Base-by-base conservation (phyloP, 805 yeast genomes). In the Suhomyces faveliae region DNA sequence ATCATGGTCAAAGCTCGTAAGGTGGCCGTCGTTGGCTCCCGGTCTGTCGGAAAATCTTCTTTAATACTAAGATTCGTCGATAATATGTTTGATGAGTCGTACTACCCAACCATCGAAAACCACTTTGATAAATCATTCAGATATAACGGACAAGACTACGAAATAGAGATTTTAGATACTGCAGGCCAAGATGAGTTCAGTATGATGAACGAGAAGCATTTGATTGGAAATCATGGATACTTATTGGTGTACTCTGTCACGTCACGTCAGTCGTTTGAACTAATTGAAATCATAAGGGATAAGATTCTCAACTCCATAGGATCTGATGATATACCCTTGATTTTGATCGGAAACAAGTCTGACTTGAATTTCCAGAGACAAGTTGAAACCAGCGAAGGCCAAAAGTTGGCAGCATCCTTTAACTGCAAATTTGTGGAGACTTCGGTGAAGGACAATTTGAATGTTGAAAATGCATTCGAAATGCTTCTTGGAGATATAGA, bases 111-210 rank as follows among this genome's bases (percentile, higher is more conserved):
- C 5, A 87, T 88, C 52, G 95, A 89, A 63, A 89, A 87, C 66
- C 91, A 87, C 66, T 87, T 87, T 66, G 76, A 83, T 61, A 89
- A 87, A 62, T 74, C 77, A 29, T 76, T 89, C 60, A 76, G 74
- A 49, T 80, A 85, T 64, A 80, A 85, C 51, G 86, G 85, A 51
- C 85, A 83, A 56, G 87, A 85, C 46, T 90, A 86, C 62, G 83
- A 84, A 45, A 80, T 91, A 21, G 96, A 89, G 63, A 87, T 90
- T 46, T 71, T 89, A 51, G 97, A 90, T 61, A 90, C 97, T 0
- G 96, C 96, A 0, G 97, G 97, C 6, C 95, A 89, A 70, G 96
- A 89, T 66, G 96, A 89, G 70, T 87, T 84, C 62, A 80, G 89
- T 42, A 81, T 87, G 53, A 78, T 90, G 67, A 87, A 83, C 58